Conservation (phyloP, 345 rosid genomes). For the Heritiera fomes region DNA sequence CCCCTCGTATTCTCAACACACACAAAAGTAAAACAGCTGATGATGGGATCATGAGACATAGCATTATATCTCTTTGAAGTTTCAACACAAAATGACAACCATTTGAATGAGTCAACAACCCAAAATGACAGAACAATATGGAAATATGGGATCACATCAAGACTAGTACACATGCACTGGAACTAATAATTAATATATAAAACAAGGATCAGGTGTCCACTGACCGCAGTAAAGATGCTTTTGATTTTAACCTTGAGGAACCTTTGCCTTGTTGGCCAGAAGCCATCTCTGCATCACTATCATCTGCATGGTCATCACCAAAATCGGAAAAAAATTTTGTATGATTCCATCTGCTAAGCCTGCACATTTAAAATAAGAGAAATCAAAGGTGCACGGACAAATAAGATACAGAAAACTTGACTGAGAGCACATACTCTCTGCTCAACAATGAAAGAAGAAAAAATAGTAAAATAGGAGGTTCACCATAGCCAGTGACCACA, state of each 20-base stretch:
- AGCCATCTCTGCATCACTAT: conserved; percentile 46
- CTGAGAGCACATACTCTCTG: neutral
- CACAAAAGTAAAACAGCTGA: conserved; percentile 6
- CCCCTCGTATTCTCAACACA: conserved; percentile 32
- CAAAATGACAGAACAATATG: neutral
- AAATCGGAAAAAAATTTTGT: conserved; percentile 88
- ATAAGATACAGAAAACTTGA: neutral
- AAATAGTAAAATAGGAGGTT: conserved; percentile 14
- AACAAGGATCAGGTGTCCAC: conserved; percentile 15
- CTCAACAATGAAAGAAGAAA: neutral
- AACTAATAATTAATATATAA: neutral
- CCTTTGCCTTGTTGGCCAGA: conserved; percentile 48
- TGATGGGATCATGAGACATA: neutral
- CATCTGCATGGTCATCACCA: conserved; percentile 57
- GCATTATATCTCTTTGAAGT: neutral
- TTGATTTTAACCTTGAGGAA: conserved; percentile 48
- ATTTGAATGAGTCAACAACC: neutral
- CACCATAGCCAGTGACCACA: conserved; percentile 20
- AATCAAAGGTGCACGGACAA: neutral
- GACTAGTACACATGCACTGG: neutral
- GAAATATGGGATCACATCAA: neutral
- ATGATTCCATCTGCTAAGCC: conserved; percentile 89
- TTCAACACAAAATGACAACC: neutral
- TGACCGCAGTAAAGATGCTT: conserved; percentile 53
- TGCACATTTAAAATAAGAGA: conserved; percentile 28